These are phyloP conservation scores for Vitis vinifera DNA, from an alignment of 164 flowering plant species.

Conservation along the genomic window DNA sequence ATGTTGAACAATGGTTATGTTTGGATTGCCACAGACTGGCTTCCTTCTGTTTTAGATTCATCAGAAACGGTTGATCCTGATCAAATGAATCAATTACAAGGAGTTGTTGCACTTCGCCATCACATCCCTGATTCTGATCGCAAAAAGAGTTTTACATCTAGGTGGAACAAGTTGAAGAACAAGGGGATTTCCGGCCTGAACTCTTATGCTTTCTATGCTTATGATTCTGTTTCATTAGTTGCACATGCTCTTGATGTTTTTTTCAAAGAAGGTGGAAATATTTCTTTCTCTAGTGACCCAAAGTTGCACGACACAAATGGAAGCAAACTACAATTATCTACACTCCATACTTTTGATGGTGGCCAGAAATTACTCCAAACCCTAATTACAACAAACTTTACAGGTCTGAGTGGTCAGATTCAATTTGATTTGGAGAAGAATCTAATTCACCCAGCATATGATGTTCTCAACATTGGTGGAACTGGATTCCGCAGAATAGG, in stretches of 20 bases:
- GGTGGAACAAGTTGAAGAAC: slow-evolving; percentile 45
- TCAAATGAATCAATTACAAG: slow-evolving; percentile 60
- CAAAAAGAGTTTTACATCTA: slow-evolving; percentile 46
- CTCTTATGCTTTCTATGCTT: slow-evolving; percentile 77
- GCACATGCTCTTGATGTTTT: slow-evolving; percentile 72
- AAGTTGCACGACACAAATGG: slow-evolving; percentile 38
- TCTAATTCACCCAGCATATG: slow-evolving; percentile 63
- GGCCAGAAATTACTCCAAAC: slow-evolving; percentile 56
- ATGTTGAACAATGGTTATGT: slow-evolving; percentile 78
- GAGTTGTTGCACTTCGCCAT: slow-evolving; percentile 80
- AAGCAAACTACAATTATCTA: slow-evolving; percentile 41
- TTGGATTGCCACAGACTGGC: slow-evolving; percentile 98
- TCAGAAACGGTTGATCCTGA: slow-evolving; percentile 29
- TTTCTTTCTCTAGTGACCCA: slow-evolving; percentile 65
- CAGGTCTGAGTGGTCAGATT: slow-evolving; percentile 67
- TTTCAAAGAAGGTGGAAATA: slow-evolving; percentile 51
- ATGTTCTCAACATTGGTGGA: slow-evolving; percentile 66
- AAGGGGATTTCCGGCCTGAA: slow-evolving; percentile 37
- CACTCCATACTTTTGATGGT: slow-evolving; percentile 53
- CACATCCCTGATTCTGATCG: slow-evolving; percentile 62
- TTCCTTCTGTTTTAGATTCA: slow-evolving; percentile 72
- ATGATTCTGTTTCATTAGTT: slow-evolving; percentile 86
- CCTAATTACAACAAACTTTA: slow-evolving; percentile 48
- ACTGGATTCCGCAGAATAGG: slow-evolving; percentile 60
- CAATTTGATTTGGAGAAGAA: slow-evolving; percentile 59